A percentile compares a stretch with the other conserved stretches of the same genome.
phyloP scores from a whole-genome alignment of 2,329 filamentous ascomycete genomes.

The Arthrobotrys musiformis region DNA sequence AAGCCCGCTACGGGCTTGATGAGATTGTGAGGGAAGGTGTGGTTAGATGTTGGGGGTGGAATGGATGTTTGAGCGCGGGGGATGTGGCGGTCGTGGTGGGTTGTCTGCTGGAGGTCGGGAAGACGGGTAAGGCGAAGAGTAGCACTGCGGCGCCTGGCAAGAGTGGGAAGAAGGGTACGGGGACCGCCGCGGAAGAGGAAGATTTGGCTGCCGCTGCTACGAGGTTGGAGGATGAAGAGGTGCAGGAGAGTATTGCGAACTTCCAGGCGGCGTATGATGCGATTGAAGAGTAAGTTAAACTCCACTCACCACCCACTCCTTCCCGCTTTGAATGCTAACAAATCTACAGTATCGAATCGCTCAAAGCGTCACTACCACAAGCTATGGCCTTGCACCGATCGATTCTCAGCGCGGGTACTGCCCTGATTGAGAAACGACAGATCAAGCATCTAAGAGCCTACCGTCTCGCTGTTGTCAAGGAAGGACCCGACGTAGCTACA shows the following conservation, averaged over 20 bases:
- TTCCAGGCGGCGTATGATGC: constrained; percentile 80
- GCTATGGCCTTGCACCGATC: constrained; percentile 91
- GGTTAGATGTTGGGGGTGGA: constrained; percentile 97
- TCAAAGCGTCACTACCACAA: constrained; percentile 79
- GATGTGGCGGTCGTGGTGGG: constrained; percentile 94
- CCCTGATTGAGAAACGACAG: constrained; percentile 90
- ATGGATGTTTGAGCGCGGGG: constrained; percentile 89
- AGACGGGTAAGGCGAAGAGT: constrained; percentile 61
- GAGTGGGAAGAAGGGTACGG: not conserved
- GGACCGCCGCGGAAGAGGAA: constrained; percentile 63
- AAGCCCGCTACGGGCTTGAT: constrained; percentile 90
- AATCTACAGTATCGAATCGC: constrained; percentile 75
- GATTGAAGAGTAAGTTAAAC: constrained; percentile 71
- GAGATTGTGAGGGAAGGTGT: constrained; percentile 93
- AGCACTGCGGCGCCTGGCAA: constrained; percentile 5
- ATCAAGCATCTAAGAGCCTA: constrained; percentile 93
- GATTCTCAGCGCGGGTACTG: constrained; percentile 91
- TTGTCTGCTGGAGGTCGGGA: constrained; percentile 91
- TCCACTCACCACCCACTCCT: not conserved
- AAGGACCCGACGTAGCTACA: constrained; percentile 87
- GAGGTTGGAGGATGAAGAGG: constrained; percentile 63
- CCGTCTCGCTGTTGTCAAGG: constrained; percentile 94
- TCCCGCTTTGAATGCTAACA: not conserved
- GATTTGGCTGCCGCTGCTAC: constrained; percentile 60
- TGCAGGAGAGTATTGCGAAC: constrained; percentile 73